Base-by-base conservation (phyloP, 805 yeast genomes). In the Nakazawaea ishiwadae region DNA sequence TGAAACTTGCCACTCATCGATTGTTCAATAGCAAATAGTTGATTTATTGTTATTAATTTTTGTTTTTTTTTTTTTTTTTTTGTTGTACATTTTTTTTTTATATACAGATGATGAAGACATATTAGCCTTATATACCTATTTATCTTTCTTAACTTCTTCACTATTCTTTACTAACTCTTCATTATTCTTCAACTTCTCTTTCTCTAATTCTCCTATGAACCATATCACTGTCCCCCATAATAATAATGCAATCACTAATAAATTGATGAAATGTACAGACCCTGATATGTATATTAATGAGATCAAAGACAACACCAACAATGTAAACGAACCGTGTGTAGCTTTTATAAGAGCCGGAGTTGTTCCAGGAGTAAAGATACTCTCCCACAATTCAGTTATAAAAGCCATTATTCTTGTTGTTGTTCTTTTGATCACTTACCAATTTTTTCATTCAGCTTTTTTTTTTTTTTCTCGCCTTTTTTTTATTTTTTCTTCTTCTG, bases 281-380 rank as follows among this genome's bases (percentile, higher is more conserved):
- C 77, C 66, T 24, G 85, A 77, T 36, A 79, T 58, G 49, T 71
- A 76, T 23, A 81, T 71, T 64, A 91, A 73, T 44, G 70, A 64
- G 1, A 66, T 46, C 46, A 91, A 68, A 1, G 85, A 71, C 4
- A 75, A 35, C 10, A 79, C 66, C 42, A 93, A 69, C 9, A 83
- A 69, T 0, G 73, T 66, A 54, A 93, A 93, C 2, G 96, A 84
- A 2, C 67, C 72, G 58, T 93, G 97, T 0, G 97, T 91, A 2
- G 98, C 97, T 29, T 72, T 69, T n/a, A 89, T 70, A 39, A 93
- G 71, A 1, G 95, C 88, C 1, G 97, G 96, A 1, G 93, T 77
- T 1, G 96, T 78, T 1, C 99, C 99, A 5, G 98, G 97, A 14
- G 87, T 81, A 62, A 91, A 86, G 20, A 93, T 77, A 11, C 96